Evolutionary conservation across 2,329 filamentous ascomycete species (phyloP), one percentile per base, ranked within the genome.

Genomic region (Penicillium sp.): DNA sequence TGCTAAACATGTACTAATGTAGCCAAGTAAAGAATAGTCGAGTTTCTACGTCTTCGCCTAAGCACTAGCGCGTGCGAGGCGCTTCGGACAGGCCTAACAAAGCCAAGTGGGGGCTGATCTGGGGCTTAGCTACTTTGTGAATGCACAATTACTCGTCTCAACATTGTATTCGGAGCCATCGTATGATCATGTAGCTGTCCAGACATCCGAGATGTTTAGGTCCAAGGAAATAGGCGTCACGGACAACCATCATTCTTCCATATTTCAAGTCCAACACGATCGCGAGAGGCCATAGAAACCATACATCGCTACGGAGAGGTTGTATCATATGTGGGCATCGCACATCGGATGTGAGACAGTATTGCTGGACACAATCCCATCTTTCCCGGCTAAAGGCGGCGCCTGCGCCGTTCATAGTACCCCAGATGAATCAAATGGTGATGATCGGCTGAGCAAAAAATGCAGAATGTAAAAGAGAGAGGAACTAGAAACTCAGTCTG

Each of bases 351-450:
- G 15, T 20, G 33, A 40, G 23, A 40, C 27, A 40, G 23, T 27
- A 27, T 20, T 20, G 33, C 18, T 27, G 24, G 38, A 25, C 6
- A 25, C 38, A 15, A 15, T 40, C 37, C 37, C 37, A 39, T 39
- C 10, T 40, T 27, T 25, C 2, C 33, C 18, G 10, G 27, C 27
- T 10, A 40, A 44, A 44, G 53, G 54, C 50, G 53, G 57, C 56
- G 54, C 55, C 54, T 53, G 57, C 54, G 54, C 56, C 57, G 50
- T 50, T 42, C 24, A 42, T 33, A 35, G 42, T 49, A 45, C 32
- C 44, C 20, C 15, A 9, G 42, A 43, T 46, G 40, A 32, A 45
- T 41, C 15, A 12, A 44, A 39, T 12, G 13, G 42, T 38, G 13
- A 27, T 23, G 24, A 37, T 35, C 8, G 31, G 43, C 35, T 8